A percentile compares a stretch with the other conserved stretches of the same genome.
These are phyloP conservation scores for Trichoderma breve DNA, from an alignment of 2,329 filamentous ascomycete genomes.

Conservation along the genomic window DNA sequence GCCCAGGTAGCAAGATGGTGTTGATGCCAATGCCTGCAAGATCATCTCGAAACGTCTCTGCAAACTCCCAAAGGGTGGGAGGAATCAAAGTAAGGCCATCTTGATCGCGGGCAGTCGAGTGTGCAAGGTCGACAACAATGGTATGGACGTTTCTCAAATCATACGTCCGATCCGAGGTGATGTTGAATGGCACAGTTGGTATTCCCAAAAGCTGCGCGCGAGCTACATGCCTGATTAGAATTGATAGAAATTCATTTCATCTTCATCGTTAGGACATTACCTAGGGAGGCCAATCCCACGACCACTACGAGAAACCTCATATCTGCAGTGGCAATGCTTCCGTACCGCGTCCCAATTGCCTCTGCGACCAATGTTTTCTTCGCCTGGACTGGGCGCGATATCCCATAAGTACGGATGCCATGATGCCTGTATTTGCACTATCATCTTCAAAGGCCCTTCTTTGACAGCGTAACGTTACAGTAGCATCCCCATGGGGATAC, in stretches of 20 bases:
- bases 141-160: slow-evolving; percentile 14
- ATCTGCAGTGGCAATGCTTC: background rate
- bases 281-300: slow-evolving; percentile 1
- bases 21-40: slow-evolving; percentile 19
- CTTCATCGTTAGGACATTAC: background rate
- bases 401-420: background rate
- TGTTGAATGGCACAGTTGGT: slow-evolving; percentile 19
- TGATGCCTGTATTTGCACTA: background rate
- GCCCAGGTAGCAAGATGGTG: background rate
- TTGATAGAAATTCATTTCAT: background rate
- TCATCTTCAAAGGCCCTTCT: background rate
- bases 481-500: slow-evolving; percentile 10
- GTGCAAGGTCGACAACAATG: slow-evolving; percentile 7
- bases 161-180: slow-evolving; percentile 4
- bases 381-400: background rate
- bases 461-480: slow-evolving; percentile 12
- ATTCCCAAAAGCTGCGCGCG: slow-evolving; percentile 18
- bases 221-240: background rate
- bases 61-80: slow-evolving; percentile 18
- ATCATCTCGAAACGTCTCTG: slow-evolving; percentile 17
- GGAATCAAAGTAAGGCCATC: slow-evolving; percentile 21
- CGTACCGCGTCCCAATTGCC: background rate
- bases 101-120: slow-evolving; percentile 9
- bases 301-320: slow-evolving; percentile 7
- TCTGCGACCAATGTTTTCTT: background rate